Evolutionary conservation across 306 rosid genomes (phyloP).

Genomic region (Alnus glutinosa): DNA sequence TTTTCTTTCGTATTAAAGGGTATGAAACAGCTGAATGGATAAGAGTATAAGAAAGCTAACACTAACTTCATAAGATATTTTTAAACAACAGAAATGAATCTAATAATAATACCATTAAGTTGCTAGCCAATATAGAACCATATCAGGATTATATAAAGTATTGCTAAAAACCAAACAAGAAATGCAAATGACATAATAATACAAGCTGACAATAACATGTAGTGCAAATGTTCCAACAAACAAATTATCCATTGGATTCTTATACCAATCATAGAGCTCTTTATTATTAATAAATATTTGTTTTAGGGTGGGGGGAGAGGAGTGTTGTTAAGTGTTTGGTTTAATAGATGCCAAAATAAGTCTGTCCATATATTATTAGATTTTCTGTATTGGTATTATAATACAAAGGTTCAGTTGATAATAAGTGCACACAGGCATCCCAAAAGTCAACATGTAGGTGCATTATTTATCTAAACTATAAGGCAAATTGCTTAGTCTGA

Average conservation of each 20-base stretch:
- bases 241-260: background rate
- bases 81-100: too few relatives aligned
- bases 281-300: background rate
- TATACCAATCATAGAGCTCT: background rate
- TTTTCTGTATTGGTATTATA: background rate
- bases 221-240: background rate
- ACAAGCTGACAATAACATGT: too few relatives aligned
- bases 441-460: constrained; percentile 4
- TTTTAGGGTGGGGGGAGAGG: too few relatives aligned
- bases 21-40: background rate
- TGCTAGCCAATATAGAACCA: background rate
- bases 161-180: background rate
- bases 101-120: background rate
- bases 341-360: background rate
- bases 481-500: background rate
- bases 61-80: background rate
- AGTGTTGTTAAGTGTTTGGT: background rate
- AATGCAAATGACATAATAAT: background rate
- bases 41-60: constrained; percentile 2
- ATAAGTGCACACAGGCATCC: constrained; percentile 4
- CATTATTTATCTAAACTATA: constrained; percentile 7
- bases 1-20: background rate
- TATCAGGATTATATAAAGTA: background rate
- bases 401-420: background rate
- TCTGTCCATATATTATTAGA: background rate